Percentiles rank a stretch among this genome's conserved stretches.
Conservation (phyloP, 2,329 filamentous ascomycete genomes). For the Colletotrichum musae region DNA sequence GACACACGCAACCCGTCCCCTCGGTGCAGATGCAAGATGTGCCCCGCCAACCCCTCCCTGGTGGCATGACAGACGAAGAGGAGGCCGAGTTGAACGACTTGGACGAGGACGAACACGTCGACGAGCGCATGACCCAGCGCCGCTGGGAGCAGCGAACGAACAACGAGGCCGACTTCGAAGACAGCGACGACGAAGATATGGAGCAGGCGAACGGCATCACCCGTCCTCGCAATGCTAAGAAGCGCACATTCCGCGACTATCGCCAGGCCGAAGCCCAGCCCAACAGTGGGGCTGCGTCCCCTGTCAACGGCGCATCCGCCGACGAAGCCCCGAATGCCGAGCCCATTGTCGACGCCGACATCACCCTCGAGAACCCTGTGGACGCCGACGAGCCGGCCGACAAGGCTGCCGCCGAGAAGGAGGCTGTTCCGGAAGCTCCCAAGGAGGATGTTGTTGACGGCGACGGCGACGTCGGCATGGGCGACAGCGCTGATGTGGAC, state of each 20-base stretch:
- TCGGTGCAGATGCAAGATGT: slow-evolving; percentile 92
- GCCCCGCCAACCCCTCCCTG: slow-evolving; percentile 70
- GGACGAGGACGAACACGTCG: slow-evolving; percentile 89
- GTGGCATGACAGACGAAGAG: slow-evolving; percentile 76
- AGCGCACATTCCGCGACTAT: slow-evolving; percentile 68
- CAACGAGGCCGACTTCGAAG: slow-evolving; percentile 85
- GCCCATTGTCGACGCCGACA: slow-evolving; percentile 44
- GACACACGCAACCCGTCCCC: slow-evolving; percentile 87
- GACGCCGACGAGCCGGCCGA: slow-evolving; percentile 43
- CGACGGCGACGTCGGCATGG: slow-evolving; percentile 69
- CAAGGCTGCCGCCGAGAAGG: slow-evolving; percentile 33
- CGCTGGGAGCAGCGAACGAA: slow-evolving; percentile 85
- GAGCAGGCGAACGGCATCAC: slow-evolving; percentile 80
- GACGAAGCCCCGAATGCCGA: slow-evolving; percentile 46
- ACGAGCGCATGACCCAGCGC: slow-evolving; percentile 85
- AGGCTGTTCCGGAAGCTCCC: slow-evolving; percentile 20
- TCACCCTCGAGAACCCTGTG: slow-evolving; percentile 52
- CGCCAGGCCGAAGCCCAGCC: slow-evolving; percentile 57
- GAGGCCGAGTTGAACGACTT: slow-evolving; percentile 76
- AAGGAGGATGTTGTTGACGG: slow-evolving; percentile 56
- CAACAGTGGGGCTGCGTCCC: slow-evolving; percentile 56
- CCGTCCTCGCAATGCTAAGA: slow-evolving; percentile 59
- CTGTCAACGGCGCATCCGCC: slow-evolving; percentile 52
- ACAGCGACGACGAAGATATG: slow-evolving; percentile 92
- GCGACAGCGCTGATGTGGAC: slow-evolving; percentile 52